These are phyloP conservation scores for Yueomyces sp. DNA, from an alignment of 805 yeast genomes.

Conservation along the genomic window DNA sequence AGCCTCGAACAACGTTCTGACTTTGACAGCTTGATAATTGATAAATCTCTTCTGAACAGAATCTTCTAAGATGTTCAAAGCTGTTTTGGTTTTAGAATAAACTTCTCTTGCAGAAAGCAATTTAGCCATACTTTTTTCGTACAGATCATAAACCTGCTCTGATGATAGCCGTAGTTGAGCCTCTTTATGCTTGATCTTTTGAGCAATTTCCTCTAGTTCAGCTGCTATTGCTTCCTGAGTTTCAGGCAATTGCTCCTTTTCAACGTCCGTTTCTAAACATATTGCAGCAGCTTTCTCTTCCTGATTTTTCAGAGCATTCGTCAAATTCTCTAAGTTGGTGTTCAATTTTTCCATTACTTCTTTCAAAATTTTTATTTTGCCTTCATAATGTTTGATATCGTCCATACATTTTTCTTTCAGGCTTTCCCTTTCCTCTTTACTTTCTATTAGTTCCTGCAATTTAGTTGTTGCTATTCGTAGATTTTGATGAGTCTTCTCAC, in stretches of 20 bases:
- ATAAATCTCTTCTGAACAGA: conserved; percentile 33
- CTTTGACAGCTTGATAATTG: conserved; percentile 29
- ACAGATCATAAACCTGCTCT: conserved; percentile 39
- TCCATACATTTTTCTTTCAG: conserved; percentile 13
- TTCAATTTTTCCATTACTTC: conserved; percentile 12
- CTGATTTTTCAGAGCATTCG: conserved; percentile 19
- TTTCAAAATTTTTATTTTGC: conserved; percentile 8
- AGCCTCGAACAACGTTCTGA: conserved; percentile 34
- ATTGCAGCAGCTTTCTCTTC: conserved; percentile 24
- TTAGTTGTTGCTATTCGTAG: conserved; percentile 3
- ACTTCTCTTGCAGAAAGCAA: conserved; percentile 31
- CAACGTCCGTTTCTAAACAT: conserved; percentile 37
- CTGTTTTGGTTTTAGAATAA: conserved; percentile 24
- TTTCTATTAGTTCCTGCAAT: conserved; percentile 8
- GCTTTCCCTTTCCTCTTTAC: conserved; percentile 5
- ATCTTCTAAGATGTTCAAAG: conserved; percentile 20
- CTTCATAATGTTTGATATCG: conserved; percentile 15
- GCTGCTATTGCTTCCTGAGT: conserved; percentile 34
- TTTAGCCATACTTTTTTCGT: conserved; percentile 30
- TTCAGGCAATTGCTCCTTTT: conserved; percentile 26
- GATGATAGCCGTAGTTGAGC: conserved; percentile 38
- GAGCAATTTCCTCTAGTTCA: conserved; percentile 35
- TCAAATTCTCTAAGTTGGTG: conserved; percentile 16
- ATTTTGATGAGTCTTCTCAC: conserved; percentile 7
- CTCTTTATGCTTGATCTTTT: conserved; percentile 39